Evolutionary conservation across 148 eudicot species (phyloP).

Genomic region (Vaccinium corymbosum): DNA sequence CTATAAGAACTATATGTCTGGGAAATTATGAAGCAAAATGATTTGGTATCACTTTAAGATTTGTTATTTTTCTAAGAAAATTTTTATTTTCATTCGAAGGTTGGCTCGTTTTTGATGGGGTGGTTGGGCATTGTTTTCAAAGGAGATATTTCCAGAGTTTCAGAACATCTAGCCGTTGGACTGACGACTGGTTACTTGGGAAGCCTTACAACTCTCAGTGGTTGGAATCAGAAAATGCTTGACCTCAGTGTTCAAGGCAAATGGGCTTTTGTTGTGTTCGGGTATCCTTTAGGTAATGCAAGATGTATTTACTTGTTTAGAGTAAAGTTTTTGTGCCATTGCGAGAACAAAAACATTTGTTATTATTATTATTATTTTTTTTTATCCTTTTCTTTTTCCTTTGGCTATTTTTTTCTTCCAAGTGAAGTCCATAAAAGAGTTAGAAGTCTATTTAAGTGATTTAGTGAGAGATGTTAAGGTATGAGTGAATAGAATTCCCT

Average conservation of each 20-base stretch:
- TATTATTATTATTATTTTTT: neutral
- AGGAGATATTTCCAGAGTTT: slow-evolving; percentile 48
- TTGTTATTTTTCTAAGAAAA: neutral
- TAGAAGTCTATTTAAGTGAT: neutral
- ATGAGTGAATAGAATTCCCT: neutral
- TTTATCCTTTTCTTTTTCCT: neutral
- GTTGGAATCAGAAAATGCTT: slow-evolving; percentile 95
- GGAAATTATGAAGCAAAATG: neutral
- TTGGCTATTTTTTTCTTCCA: neutral
- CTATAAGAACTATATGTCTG: neutral
- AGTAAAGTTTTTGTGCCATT: neutral
- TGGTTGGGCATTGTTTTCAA: slow-evolving; percentile 95
- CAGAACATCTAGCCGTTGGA: slow-evolving; percentile 71
- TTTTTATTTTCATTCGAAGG: slow-evolving; percentile 29
- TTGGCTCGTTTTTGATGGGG: slow-evolving; percentile 97
- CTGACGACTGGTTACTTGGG: slow-evolving; percentile 88
- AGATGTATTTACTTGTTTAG: neutral
- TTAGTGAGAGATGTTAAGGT: neutral
- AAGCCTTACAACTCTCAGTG: slow-evolving; percentile 93
- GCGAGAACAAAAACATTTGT: neutral
- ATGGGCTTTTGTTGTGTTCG: slow-evolving; percentile 69
- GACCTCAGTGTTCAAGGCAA: slow-evolving; percentile 75
- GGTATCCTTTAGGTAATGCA: slow-evolving; percentile 56
- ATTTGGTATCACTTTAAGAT: neutral
- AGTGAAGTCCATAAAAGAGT: neutral